Evolutionary conservation across 371 early-diverging fungal species (phyloP).

Genomic region (Mortierella sp.): DNA sequence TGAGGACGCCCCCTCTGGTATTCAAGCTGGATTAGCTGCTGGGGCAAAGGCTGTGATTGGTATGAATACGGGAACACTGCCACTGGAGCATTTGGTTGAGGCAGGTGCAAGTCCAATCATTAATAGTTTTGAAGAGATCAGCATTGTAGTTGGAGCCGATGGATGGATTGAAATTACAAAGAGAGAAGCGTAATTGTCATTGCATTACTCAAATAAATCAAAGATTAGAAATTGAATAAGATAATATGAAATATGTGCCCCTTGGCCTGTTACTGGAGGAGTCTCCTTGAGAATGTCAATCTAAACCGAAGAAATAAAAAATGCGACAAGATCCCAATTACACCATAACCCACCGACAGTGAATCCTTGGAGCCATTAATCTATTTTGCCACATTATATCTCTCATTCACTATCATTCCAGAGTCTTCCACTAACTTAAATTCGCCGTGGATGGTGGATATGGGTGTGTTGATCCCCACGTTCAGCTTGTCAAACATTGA

Average conservation of each 20-base stretch:
- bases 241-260: not conserved
- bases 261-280: not conserved
- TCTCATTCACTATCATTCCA: not conserved
- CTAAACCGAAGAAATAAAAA: constrained; percentile 12
- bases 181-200: not conserved
- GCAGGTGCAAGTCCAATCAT: constrained; percentile 72
- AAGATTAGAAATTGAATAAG: not conserved
- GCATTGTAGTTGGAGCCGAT: constrained; percentile 55
- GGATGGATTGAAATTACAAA: constrained; percentile 59
- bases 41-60: constrained; percentile 73
- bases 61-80: constrained; percentile 67
- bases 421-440: too few species aligned
- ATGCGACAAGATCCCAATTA: not conserved
- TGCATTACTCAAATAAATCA: too few species aligned
- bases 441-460: too few species aligned
- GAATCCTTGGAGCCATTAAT: constrained; percentile 1
- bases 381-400: not conserved
- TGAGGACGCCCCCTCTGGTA: constrained; percentile 80
- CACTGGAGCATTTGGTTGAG: constrained; percentile 62
- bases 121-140: constrained; percentile 62
- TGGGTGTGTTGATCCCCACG: too few species aligned
- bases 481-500: too few species aligned
- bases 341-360: not conserved
- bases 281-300: constrained; percentile 21
- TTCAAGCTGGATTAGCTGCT: constrained; percentile 67